Conservation (phyloP, 2,329 filamentous ascomycete genomes). For the Alternaria solani region DNA sequence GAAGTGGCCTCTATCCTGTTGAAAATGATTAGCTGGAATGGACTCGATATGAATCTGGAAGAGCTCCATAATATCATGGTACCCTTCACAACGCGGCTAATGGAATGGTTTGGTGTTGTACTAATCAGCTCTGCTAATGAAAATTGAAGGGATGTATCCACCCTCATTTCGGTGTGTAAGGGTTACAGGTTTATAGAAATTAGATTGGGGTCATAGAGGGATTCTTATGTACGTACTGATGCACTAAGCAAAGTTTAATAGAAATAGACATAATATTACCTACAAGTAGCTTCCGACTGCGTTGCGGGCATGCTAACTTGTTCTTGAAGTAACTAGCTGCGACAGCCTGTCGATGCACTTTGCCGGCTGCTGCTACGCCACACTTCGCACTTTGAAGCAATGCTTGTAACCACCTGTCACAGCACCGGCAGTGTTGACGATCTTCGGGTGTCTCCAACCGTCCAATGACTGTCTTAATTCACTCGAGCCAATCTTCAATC, state of each 20-base stretch:
- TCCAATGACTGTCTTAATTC: neutral
- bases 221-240: neutral
- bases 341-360: no score
- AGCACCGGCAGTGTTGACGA: neutral
- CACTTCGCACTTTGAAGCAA: neutral
- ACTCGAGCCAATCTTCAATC: constrained; percentile 51
- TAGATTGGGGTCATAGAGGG: neutral
- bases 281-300: neutral
- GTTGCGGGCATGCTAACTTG: neutral
- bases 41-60: neutral
- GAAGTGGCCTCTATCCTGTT: neutral
- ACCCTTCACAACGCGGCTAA: neutral
- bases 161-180: neutral
- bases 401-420: neutral
- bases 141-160: neutral
- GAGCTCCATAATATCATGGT: neutral
- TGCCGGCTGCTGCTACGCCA: neutral
- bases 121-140: no score
- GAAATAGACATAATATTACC: neutral
- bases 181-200: neutral
- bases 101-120: neutral
- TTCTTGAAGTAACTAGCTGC: neutral
- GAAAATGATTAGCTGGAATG: neutral
- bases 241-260: neutral
- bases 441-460: neutral